Evolutionary conservation across 208 protist species (phyloP).

Genomic region (Polymyxa betae): DNA sequence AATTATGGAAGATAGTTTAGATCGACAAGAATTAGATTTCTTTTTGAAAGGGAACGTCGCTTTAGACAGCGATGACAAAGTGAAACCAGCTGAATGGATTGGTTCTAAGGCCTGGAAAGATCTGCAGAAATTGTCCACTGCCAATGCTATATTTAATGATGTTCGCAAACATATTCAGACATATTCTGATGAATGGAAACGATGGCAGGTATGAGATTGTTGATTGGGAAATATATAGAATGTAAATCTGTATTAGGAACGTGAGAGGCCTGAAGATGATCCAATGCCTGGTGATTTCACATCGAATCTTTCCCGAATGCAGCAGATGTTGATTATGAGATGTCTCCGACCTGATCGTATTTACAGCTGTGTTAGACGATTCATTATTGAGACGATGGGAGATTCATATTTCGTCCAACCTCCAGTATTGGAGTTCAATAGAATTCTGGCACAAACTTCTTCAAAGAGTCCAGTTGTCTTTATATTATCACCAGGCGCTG

Average conservation of each 20-base stretch:
- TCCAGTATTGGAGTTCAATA: conserved; percentile 89
- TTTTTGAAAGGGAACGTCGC: conserved; percentile 95
- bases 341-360: conserved; percentile 96
- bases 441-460: conserved; percentile 60
- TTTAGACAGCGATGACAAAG: conserved; percentile 79
- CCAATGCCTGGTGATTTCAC: conserved; percentile 81
- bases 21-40: conserved; percentile 90
- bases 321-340: conserved; percentile 90
- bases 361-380: conserved; percentile 86
- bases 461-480: conserved; percentile 92
- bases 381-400: conserved; percentile 89
- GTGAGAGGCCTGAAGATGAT: conserved; percentile 89
- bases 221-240: background rate
- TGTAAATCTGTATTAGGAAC: background rate
- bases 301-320: conserved; percentile 81
- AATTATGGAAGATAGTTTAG: conserved; percentile 86
- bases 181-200: conserved; percentile 80
- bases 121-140: conserved; percentile 78
- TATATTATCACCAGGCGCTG: conserved; percentile 95
- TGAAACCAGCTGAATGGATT: conserved; percentile 85
- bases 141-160: conserved; percentile 79
- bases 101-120: conserved; percentile 93
- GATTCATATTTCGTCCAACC: conserved; percentile 88
- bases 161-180: conserved; percentile 78
- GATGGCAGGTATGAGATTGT: conserved; percentile 77